Conservation (phyloP, 2,329 filamentous ascomycete species). For the Xylariaceae sp. region DNA sequence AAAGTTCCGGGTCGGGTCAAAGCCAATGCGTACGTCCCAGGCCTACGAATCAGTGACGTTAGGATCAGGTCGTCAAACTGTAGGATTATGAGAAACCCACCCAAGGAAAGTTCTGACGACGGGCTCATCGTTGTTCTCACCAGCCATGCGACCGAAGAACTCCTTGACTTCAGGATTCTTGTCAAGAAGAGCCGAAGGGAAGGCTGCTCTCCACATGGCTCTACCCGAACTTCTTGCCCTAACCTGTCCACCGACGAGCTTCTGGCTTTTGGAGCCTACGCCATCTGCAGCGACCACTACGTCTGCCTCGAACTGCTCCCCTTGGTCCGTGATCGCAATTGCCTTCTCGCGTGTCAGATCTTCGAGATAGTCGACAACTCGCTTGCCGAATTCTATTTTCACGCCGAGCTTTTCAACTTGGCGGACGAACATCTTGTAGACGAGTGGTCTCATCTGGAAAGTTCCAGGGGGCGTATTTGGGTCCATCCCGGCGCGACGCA, state of each 20-base stretch:
- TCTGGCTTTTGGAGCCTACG: constrained; percentile 42
- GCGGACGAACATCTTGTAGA: constrained; percentile 50
- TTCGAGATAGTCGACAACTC: constrained; percentile 47
- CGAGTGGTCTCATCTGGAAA: constrained; percentile 51
- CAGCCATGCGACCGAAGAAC: constrained; percentile 39
- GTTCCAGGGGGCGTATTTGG: constrained; percentile 46
- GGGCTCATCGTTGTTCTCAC: constrained; percentile 37
- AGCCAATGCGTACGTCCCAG: constrained; percentile 37
- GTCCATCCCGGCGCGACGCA: constrained; percentile 36
- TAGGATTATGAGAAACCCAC: constrained; percentile 34
- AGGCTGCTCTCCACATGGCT: constrained; percentile 42
- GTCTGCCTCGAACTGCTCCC: constrained; percentile 44
- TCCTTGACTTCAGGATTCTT: constrained; percentile 36
- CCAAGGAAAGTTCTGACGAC: constrained; percentile 44
- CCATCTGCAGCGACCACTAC: constrained; percentile 45
- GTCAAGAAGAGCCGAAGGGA: constrained; percentile 36
- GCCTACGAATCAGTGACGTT: constrained; percentile 32
- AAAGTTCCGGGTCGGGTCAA: constrained; percentile 33
- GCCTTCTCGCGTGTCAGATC: constrained; percentile 36
- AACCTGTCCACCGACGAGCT: constrained; percentile 39
- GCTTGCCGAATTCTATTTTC: constrained; percentile 42
- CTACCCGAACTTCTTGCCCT: constrained; percentile 39
- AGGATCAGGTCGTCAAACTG: constrained; percentile 18
- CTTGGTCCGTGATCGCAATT: constrained; percentile 45
- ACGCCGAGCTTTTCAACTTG: constrained; percentile 45